A percentile compares a stretch with the other conserved stretches of the same genome.
Conservation (phyloP, 495 filamentous ascomycete species). For the Penicillium mononematosum region DNA sequence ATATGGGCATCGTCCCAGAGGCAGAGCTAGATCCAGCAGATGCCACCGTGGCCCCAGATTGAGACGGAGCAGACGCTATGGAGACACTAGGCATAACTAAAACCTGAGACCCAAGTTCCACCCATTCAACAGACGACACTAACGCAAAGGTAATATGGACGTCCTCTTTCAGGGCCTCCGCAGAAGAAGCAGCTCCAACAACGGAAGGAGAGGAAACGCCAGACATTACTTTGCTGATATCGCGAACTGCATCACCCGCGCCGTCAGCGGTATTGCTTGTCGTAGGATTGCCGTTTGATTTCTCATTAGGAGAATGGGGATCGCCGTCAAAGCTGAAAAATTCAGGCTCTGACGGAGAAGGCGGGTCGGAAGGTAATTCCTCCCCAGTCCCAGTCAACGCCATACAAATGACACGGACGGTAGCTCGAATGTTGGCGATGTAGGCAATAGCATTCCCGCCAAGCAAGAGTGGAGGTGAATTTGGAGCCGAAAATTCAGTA, state of each 20-base stretch:
- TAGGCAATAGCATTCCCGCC: constrained; percentile 75
- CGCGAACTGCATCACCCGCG: constrained; percentile 6
- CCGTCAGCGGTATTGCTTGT: neutral
- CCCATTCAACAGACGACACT: constrained; percentile 74
- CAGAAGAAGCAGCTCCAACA: constrained; percentile 19
- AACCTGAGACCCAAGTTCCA: constrained; percentile 76
- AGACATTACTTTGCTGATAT: constrained; percentile 30
- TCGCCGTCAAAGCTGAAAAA: constrained; percentile 66
- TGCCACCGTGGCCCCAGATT: constrained; percentile 27
- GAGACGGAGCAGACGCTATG: constrained; percentile 27
- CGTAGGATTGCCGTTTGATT: constrained; percentile 5
- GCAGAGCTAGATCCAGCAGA: constrained; percentile 16
- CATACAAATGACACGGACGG: constrained; percentile 66
- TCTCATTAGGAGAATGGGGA: constrained; percentile 35
- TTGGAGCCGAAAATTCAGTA: constrained; percentile 38
- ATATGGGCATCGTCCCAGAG: constrained; percentile 10
- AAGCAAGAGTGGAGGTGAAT: constrained; percentile 48
- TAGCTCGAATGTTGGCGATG: constrained; percentile 79
- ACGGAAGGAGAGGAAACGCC: constrained; percentile 4
- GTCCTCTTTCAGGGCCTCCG: constrained; percentile 29
- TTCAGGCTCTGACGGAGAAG: constrained; percentile 47
- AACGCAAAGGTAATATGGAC: constrained; percentile 75
- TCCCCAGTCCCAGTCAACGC: constrained; percentile 34
- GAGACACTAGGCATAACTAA: constrained; percentile 69
- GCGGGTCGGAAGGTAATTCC: constrained; percentile 29